Percentiles rank a stretch among this genome's conserved stretches.
phyloP scores from a whole-genome alignment of 352 stramenopile genomes.

The Pythium sp. region DNA sequence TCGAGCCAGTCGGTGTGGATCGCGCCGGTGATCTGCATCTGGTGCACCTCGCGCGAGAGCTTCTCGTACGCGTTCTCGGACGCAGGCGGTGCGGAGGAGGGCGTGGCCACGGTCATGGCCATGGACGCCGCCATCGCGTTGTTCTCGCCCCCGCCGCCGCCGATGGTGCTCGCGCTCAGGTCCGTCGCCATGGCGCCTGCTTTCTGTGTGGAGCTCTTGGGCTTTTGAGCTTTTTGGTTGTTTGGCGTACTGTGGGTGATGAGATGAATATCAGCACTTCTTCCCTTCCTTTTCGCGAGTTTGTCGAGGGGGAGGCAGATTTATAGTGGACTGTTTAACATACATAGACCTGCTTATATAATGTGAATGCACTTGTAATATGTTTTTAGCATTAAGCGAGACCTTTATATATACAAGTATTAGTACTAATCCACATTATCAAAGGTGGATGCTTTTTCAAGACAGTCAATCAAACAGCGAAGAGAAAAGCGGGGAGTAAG shows the following conservation, averaged over 20 bases:
- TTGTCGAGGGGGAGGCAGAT: not conserved
- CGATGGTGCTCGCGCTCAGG: conserved; percentile 48
- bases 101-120: conserved; percentile 8
- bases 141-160: conserved; percentile 22
- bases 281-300: not conserved
- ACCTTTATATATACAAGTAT: not conserved
- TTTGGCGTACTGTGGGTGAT: not conserved
- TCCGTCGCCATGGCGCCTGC: conserved; percentile 36
- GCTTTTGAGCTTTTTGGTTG: not conserved
- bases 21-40: conserved; percentile 87
- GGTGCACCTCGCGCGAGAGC: conserved; percentile 85
- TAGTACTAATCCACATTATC: not conserved
- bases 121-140: conserved; percentile 14
- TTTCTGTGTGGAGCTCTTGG: not conserved
- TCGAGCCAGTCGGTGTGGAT: conserved; percentile 90
- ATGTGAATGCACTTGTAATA: no score
- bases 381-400: no score
- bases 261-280: not conserved
- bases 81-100: conserved; percentile 26
- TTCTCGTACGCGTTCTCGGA: conserved; percentile 88
- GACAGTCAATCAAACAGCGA: not conserved
- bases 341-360: no score
- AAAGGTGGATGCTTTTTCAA: not conserved
- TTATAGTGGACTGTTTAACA: no score
- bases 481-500: not conserved